Percentiles rank a stretch among this genome's conserved stretches.
These are phyloP conservation scores for Mucor velutinosus DNA, from an alignment of 371 early-diverging fungal genomes.

Conservation along the genomic window DNA sequence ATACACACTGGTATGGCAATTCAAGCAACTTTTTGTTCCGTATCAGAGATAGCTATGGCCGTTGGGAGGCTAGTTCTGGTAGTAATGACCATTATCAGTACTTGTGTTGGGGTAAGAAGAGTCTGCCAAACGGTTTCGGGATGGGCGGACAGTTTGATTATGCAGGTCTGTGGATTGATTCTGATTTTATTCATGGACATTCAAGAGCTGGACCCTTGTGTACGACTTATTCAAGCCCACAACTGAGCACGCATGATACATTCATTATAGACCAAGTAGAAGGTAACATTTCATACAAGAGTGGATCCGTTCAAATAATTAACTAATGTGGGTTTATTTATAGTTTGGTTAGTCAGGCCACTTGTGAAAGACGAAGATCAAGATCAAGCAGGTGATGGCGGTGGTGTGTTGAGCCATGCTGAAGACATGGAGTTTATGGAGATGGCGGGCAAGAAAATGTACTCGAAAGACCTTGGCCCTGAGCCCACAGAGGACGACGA, in stretches of 20 bases:
- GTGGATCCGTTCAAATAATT: background rate
- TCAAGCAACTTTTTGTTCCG: conserved; percentile 68
- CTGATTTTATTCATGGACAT: conserved; percentile 72
- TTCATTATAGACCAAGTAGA: conserved; percentile 76
- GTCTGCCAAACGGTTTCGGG: conserved; percentile 86
- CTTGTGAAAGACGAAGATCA: conserved; percentile 61
- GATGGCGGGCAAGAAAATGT: conserved; percentile 84
- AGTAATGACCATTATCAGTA: conserved; percentile 82
- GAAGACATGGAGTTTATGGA: conserved; percentile 84
- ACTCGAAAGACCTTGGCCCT: conserved; percentile 70
- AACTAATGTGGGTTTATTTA: background rate
- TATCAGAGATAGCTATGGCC: background rate
- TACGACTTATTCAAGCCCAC: conserved; percentile 71
- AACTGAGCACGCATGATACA: conserved; percentile 51
- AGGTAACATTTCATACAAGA: conserved; percentile 44
- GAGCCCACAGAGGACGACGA: conserved; percentile 16
- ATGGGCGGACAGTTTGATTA: conserved; percentile 87
- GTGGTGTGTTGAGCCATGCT: conserved; percentile 68
- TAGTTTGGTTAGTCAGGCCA: conserved; percentile 75
- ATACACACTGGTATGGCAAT: conserved; percentile 77
- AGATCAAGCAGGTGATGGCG: conserved; percentile 33
- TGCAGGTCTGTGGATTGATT: conserved; percentile 79
- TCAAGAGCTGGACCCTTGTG: conserved; percentile 72
- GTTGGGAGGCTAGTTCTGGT: conserved; percentile 34
- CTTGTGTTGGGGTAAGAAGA: conserved; percentile 78